phyloP scores from a whole-genome alignment of 805 yeast species.

The Zygoascus ofunaensis region DNA sequence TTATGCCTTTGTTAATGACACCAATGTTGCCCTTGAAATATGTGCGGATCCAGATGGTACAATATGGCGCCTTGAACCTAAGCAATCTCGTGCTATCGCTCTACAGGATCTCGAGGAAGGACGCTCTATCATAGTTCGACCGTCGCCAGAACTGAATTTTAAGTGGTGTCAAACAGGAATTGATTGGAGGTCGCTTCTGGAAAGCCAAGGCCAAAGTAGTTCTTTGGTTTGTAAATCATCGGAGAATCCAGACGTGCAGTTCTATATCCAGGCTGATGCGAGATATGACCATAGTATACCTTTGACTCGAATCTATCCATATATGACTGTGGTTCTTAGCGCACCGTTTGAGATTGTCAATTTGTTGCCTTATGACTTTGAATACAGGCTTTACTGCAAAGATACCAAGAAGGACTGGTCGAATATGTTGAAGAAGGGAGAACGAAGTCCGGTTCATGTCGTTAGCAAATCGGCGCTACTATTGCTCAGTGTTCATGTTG shows the following conservation, averaged over 20 bases:
- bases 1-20: conserved; percentile 54
- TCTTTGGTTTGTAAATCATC: conserved; percentile 15
- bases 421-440: conserved; percentile 54
- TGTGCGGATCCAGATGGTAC: conserved; percentile 30
- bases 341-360: conserved; percentile 86
- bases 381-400: conserved; percentile 69
- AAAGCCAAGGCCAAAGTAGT: conserved; percentile 38
- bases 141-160: conserved; percentile 43
- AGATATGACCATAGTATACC: conserved; percentile 58
- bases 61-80: conserved; percentile 32
- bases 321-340: conserved; percentile 62
- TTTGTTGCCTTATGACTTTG: conserved; percentile 70
- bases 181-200: conserved; percentile 51
- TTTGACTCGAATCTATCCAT: conserved; percentile 69
- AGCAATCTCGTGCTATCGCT: conserved; percentile 59
- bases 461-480: conserved; percentile 65
- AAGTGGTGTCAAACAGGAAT: conserved; percentile 60
- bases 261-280: conserved; percentile 68
- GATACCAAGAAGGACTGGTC: conserved; percentile 59
- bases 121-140: conserved; percentile 50
- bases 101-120: conserved; percentile 56
- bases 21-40: conserved; percentile 46
- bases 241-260: conserved; percentile 18
- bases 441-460: conserved; percentile 65
- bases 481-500: conserved; percentile 50